phyloP scores from a whole-genome alignment of 257 asterid species.

The Scutellaria minor region DNA sequence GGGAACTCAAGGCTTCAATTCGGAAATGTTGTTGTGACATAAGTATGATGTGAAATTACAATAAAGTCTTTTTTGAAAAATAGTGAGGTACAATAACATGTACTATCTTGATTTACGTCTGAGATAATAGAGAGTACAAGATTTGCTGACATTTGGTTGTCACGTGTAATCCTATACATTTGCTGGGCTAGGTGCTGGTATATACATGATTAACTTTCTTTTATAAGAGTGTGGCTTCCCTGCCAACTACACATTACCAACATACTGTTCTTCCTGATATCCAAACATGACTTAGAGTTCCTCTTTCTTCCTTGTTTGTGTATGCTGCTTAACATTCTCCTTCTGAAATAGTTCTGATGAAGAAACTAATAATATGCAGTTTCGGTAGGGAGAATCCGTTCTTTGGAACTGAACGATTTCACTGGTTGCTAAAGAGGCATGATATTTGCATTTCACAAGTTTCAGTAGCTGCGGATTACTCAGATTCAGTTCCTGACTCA shows the following conservation, averaged over 20 bases:
- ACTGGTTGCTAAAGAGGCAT: slow-evolving; percentile 51
- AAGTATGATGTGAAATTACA: background rate
- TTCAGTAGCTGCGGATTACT: slow-evolving; percentile 83
- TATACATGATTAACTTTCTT: slow-evolving; percentile 10
- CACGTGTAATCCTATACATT: background rate
- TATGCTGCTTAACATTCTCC: slow-evolving; percentile 26
- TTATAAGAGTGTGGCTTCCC: slow-evolving; percentile 10
- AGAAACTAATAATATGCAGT: slow-evolving; percentile 40
- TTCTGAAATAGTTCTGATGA: slow-evolving; percentile 21
- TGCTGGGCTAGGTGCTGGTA: background rate
- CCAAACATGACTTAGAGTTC: slow-evolving; percentile 8
- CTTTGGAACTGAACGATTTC: slow-evolving; percentile 54
- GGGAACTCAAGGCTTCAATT: slow-evolving; percentile 21
- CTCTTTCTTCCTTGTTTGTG: slow-evolving; percentile 5
- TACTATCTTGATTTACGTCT: background rate
- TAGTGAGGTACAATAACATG: slow-evolving; percentile 8
- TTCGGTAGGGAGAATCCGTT: slow-evolving; percentile 57
- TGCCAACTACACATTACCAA: background rate
- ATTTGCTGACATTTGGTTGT: slow-evolving; percentile 19
- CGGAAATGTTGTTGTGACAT: slow-evolving; percentile 16
- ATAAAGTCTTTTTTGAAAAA: background rate
- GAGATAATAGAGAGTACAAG: slow-evolving; percentile 4
- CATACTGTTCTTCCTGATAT: slow-evolving; percentile 16
- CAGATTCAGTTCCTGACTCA: slow-evolving; percentile 81
- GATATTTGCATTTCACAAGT: slow-evolving; percentile 54